Percentiles rank a stretch among this genome's conserved stretches.
Conservation (phyloP, 805 yeast species). For the Nadsonia fulvescens region DNA sequence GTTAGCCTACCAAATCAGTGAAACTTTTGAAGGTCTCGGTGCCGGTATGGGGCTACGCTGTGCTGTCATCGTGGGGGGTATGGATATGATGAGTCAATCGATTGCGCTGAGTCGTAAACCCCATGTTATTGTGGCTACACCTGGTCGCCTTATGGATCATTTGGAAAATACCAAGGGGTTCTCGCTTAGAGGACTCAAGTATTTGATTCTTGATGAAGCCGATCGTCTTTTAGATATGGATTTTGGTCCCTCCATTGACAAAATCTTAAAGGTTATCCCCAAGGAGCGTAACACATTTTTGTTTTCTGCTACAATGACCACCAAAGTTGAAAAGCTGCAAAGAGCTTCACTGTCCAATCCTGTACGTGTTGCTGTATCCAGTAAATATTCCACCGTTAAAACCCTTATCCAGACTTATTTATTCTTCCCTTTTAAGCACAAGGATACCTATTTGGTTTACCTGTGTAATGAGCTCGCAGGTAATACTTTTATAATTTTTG, state of each 20-base stretch:
- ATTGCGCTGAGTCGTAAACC: constrained; percentile 87
- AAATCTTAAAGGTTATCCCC: constrained; percentile 71
- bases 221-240: constrained; percentile 91
- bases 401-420: constrained; percentile 78
- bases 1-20: constrained; percentile 48
- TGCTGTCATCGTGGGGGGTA: constrained; percentile 87
- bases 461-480: constrained; percentile 68
- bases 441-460: constrained; percentile 73
- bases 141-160: constrained; percentile 71
- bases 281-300: constrained; percentile 59
- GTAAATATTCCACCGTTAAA: constrained; percentile 82
- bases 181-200: constrained; percentile 57
- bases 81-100: constrained; percentile 97
- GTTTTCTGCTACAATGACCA: constrained; percentile 95
- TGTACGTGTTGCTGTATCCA: constrained; percentile 76
- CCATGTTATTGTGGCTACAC: constrained; percentile 31
- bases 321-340: constrained; percentile 85
- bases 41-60: constrained; percentile 81
- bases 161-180: constrained; percentile 85
- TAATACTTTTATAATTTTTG: constrained; percentile 74
- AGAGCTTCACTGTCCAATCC: constrained; percentile 82
- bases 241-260: constrained; percentile 85
- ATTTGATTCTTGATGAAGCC: constrained; percentile 90
- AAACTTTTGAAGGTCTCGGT: constrained; percentile 89
- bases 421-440: constrained; percentile 83